Percentiles rank a stretch among this genome's conserved stretches.
phyloP scores from a whole-genome alignment of 2,329 filamentous ascomycete species.

The Drechslerella coelobrocha region DNA sequence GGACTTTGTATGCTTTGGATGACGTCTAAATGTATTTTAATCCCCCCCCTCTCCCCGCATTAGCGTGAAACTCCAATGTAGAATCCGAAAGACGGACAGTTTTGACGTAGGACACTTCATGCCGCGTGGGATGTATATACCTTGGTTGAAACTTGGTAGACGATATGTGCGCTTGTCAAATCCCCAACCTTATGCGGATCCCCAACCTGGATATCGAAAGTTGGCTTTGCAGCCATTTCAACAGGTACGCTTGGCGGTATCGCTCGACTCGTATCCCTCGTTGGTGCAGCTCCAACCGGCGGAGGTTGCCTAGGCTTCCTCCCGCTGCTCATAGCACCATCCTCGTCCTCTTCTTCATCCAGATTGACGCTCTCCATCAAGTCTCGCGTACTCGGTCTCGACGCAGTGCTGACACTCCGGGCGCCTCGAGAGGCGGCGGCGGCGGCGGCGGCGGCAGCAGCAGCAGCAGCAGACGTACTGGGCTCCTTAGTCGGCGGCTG shows the following conservation, averaged over 20 bases:
- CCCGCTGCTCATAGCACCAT: constrained; percentile 56
- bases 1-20: constrained; percentile 91
- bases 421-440: constrained; percentile 65
- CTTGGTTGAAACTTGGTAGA: constrained; percentile 94
- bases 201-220: constrained; percentile 87
- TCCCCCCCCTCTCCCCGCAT: no score
- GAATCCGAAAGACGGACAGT: no score
- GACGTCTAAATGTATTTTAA: constrained; percentile 79
- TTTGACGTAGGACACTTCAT: no score
- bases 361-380: constrained; percentile 73
- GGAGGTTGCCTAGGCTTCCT: constrained; percentile 69
- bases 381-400: constrained; percentile 62
- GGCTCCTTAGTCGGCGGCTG: constrained; percentile 72
- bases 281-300: constrained; percentile 64
- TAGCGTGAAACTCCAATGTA: no score
- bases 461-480: no score
- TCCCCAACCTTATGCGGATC: constrained; percentile 98
- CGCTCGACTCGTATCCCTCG: constrained; percentile 62
- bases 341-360: constrained; percentile 67
- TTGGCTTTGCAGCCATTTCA: constrained; percentile 91
- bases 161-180: constrained; percentile 94
- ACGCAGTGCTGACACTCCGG: constrained; percentile 59
- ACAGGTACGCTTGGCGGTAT: constrained; percentile 81
- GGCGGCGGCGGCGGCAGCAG: constrained; percentile 73
- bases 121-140: constrained; percentile 61